Base-by-base conservation (phyloP, 2,329 filamentous ascomycete species). In the Microsporum canis region DNA sequence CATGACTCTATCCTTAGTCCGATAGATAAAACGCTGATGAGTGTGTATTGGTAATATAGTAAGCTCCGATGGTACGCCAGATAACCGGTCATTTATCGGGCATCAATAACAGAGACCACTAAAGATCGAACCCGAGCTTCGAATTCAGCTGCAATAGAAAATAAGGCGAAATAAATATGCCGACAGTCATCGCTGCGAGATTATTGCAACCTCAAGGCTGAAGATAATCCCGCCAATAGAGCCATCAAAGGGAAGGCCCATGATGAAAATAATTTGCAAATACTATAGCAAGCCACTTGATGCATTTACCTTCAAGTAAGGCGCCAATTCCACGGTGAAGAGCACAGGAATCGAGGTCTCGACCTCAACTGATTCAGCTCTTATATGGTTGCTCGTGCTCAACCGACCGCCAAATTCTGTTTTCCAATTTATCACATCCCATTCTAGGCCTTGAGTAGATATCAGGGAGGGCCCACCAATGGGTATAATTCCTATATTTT, bases 401-500 rank as follows among this genome's bases (percentile, higher is more conserved):
- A 92, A 70, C 66, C 82, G 80, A 0, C 84, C 86, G 5, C 88
- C 88, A 70, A 94, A 88, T 68, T 82, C 79, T 0, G 88, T 96
- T 65, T 82, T 76, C 91, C 92, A 96, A 63, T 89, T 78, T 62
- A 79, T 71, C 1, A 99, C 88, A 74, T 99, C 91, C 94, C 94
- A 99, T 71, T 95, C 86, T 23, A 97, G 77, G 0, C 94, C 94
- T 12, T 78, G 76, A 0, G 89, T 95, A 5, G 84, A 87, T 67
- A 99, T 90, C n/a, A 80, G 73, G 55, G 88, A 87, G 2, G 86
- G 83, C n/a, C 86, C 88, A 61, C 85, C 87, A 27, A 97, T 76
- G 0, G 94, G 94, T 43, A 99, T 78, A 64, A 99, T 88, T 7
- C 94, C 94, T 34, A 95, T 82, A 70, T 95, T 85, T 71, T 88